Evolutionary conservation across 192 early-diverging fungal species (phyloP), one percentile per base, ranked within the genome.

Genomic region (Coemansia sp.): DNA sequence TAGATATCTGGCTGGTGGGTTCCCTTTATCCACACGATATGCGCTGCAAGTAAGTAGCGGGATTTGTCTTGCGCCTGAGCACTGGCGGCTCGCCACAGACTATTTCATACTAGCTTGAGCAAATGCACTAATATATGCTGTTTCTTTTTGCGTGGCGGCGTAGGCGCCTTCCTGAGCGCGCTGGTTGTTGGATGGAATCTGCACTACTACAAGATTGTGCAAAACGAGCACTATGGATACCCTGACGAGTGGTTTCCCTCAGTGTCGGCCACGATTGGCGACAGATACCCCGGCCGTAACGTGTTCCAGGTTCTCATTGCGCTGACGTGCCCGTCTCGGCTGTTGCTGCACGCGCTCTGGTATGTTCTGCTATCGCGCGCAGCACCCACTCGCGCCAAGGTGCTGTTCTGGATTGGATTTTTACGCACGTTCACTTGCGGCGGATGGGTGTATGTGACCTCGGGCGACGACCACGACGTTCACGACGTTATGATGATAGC

Each of bases 371-470:
- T 64, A 2, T 55, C 46, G 52, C 67, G 61, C 18, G 65, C 56
- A 10, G 53, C 62, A 5, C 63, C 77, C 5, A 49, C 25, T 14
- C 54, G 63, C 41, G 65, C 70, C 19, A 65, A 66, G 56, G 70
- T 58, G 11, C 37, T 81, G 39, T 74, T 81, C 57, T 68, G 66
- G 56, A 39, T 78, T 6, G 80, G 61, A 8, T 62, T 81, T 32
- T 46, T 88, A 56, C 85, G 89, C 51, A 87, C 88, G n/a, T 67
- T 85, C 15, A 80, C 87, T 7, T 88, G 87, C 39, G 89, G 87
- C 34, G 88, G 89, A 19, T 91, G 89, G 89, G 85, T 87, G 3
- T 91, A 89, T 55, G 80, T 91, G 53, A 91, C 86, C 5, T 88
- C 86, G 0, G 81, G 85, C 15, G 89, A 91, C 53, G 87, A 91